These are phyloP conservation scores for Chlamydomonas sphaeroides DNA, from an alignment of 139 green algal species.

Conservation along the genomic window DNA sequence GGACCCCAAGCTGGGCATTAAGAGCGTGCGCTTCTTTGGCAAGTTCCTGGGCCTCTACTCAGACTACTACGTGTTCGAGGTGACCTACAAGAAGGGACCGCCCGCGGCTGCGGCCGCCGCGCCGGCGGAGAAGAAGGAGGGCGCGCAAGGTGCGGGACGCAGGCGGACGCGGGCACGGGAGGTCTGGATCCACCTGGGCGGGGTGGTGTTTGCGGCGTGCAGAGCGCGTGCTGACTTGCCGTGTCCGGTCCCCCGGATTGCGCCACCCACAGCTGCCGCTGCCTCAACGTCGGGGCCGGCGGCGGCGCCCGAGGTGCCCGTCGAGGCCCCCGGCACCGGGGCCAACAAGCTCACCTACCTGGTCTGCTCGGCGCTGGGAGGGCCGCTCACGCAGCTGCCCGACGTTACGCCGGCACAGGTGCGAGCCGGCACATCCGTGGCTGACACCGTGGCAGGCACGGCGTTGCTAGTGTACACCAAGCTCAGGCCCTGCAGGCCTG, in stretches of 20 bases:
- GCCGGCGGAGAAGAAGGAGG: constrained; percentile 47
- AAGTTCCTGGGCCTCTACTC: constrained; percentile 83
- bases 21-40: constrained; percentile 75
- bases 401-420: constrained; percentile 73
- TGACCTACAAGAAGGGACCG: constrained; percentile 66
- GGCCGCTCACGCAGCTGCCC: constrained; percentile 73
- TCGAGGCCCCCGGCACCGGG: constrained; percentile 61
- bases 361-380: constrained; percentile 73
- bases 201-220: too few species aligned
- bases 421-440: too few species aligned
- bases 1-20: constrained; percentile 58
- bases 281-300: constrained; percentile 30
- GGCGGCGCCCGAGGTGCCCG: constrained; percentile 58
- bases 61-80: constrained; percentile 92
- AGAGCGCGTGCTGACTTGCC: too few species aligned
- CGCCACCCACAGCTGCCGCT: neutral
- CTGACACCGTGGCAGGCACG: too few species aligned
- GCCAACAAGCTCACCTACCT: constrained; percentile 85
- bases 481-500: too few species aligned
- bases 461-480: too few species aligned
- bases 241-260: neutral
- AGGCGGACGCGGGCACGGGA: too few species aligned
- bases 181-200: too few species aligned
- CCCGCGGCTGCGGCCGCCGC: constrained; percentile 19
- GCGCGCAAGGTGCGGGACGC: constrained; percentile 54